These are phyloP conservation scores for Trichoderma endophyticum DNA, from an alignment of 2,329 filamentous ascomycete species.

Conservation along the genomic window DNA sequence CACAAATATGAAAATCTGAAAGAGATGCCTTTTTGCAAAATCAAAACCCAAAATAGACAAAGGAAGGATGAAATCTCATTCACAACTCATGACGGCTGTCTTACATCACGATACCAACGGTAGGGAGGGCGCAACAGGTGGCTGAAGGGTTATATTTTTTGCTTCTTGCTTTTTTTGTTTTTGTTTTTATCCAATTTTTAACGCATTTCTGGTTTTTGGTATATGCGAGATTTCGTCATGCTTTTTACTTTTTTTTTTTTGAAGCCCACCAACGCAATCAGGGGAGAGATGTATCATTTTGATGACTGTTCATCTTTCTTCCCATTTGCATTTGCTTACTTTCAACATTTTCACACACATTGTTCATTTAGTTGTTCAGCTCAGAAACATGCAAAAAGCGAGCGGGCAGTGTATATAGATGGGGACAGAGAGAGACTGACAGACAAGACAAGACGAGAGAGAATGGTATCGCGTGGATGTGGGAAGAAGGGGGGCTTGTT, in stretches of 20 bases:
- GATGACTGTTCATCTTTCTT: no score
- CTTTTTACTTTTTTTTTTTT: background rate
- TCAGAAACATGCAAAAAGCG: background rate
- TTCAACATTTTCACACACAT: background rate
- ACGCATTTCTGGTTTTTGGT: background rate
- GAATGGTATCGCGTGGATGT: background rate
- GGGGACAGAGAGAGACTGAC: background rate
- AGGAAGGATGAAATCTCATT: constrained; percentile 7
- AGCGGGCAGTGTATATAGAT: constrained; percentile 3
- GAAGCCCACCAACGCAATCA: background rate
- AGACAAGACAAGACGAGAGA: background rate
- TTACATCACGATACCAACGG: constrained; percentile 19
- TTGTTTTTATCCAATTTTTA: background rate
- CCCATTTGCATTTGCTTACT: background rate
- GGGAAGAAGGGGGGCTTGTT: background rate
- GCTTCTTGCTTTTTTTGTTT: background rate
- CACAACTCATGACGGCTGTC: constrained; percentile 14
- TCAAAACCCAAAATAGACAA: background rate
- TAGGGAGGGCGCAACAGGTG: constrained; percentile 13
- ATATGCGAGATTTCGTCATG: background rate
- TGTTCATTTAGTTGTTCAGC: background rate
- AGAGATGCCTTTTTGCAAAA: background rate
- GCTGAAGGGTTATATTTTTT: constrained; percentile 3
- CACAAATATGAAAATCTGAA: background rate
- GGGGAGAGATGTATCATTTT: no score